These are phyloP conservation scores for Amanita pallidorosea DNA, from an alignment of 768 basidiomycete genomes.

Conservation along the genomic window DNA sequence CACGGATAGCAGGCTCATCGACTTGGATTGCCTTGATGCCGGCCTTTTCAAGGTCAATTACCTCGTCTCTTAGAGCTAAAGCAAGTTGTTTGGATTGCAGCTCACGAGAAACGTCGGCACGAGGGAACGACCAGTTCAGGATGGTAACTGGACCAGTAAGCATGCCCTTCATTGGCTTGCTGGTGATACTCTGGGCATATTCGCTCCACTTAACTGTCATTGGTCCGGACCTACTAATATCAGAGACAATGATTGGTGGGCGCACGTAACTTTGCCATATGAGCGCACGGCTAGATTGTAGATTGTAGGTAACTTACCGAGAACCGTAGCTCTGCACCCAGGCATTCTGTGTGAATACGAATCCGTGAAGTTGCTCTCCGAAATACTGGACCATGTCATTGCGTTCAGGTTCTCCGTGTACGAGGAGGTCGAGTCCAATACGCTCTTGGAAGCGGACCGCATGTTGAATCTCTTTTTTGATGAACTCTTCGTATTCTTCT, in stretches of 20 bases:
- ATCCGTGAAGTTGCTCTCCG: constrained; percentile 89
- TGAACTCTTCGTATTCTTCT: constrained; percentile 91
- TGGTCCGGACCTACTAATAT: constrained; percentile 83
- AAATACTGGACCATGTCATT: constrained; percentile 99
- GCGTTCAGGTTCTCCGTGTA: constrained; percentile 98
- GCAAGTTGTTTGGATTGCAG: constrained; percentile 98
- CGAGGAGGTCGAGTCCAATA: constrained; percentile 91
- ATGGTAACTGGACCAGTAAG: constrained; percentile 97
- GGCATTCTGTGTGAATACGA: constrained; percentile 96
- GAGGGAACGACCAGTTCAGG: constrained; percentile 99
- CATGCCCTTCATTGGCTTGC: constrained; percentile 99
- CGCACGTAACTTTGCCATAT: constrained; percentile 70
- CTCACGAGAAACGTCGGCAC: constrained; percentile 93
- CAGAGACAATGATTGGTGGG: constrained; percentile 96
- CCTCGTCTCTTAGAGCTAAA: constrained; percentile 95
- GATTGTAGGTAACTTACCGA: constrained; percentile 40
- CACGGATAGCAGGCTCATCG: constrained; percentile 98
- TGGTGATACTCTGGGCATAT: constrained; percentile 91
- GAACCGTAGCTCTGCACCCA: constrained; percentile 99
- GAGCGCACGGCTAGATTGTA: constrained; percentile 1
- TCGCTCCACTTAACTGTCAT: constrained; percentile 97
- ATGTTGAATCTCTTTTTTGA: constrained; percentile 91
- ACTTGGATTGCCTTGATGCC: constrained; percentile 98
- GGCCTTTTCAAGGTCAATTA: constrained; percentile 92
- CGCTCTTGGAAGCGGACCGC: constrained; percentile 97